These are phyloP conservation scores for Arachnopeziza araneosa DNA, from an alignment of 2,329 filamentous ascomycete species.

Conservation along the genomic window DNA sequence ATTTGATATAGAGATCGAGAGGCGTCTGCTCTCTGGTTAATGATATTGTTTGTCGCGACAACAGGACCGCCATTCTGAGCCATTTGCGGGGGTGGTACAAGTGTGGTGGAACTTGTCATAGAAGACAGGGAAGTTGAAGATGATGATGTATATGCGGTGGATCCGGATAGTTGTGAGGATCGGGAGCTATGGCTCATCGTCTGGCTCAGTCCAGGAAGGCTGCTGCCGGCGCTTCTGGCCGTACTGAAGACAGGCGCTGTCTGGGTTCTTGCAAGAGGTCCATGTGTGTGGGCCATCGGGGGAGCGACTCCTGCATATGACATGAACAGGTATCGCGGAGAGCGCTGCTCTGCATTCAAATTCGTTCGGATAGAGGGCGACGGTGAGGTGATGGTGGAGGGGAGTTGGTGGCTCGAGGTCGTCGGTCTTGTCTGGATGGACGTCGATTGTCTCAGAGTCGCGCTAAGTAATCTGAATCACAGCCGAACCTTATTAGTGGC, in stretches of 20 bases:
- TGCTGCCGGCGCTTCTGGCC: conserved; percentile 15
- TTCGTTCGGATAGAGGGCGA: not conserved
- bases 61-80: conserved; percentile 52
- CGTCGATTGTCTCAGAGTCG: conserved; percentile 8
- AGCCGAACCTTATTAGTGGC: not conserved
- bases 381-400: conserved; percentile 1
- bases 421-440: conserved; percentile 3
- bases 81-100: conserved; percentile 32
- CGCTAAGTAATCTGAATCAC: not conserved
- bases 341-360: conserved; percentile 9
- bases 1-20: conserved; percentile 92
- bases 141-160: conserved; percentile 45
- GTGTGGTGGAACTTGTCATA: conserved; percentile 28
- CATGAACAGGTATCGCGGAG: conserved; percentile 18
- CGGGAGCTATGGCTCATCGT: conserved; percentile 37
- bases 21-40: conserved; percentile 93
- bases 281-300: conserved; percentile 28
- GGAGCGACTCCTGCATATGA: conserved; percentile 25
- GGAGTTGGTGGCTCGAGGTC: not conserved
- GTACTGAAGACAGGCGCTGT: conserved; percentile 27
- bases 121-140: conserved; percentile 30
- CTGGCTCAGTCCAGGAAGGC: conserved; percentile 21
- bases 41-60: conserved; percentile 83
- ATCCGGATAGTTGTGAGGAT: conserved; percentile 58
- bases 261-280: conserved; percentile 28